Conservation (phyloP, 345 rosid genomes). For the Syzygium jambos region DNA sequence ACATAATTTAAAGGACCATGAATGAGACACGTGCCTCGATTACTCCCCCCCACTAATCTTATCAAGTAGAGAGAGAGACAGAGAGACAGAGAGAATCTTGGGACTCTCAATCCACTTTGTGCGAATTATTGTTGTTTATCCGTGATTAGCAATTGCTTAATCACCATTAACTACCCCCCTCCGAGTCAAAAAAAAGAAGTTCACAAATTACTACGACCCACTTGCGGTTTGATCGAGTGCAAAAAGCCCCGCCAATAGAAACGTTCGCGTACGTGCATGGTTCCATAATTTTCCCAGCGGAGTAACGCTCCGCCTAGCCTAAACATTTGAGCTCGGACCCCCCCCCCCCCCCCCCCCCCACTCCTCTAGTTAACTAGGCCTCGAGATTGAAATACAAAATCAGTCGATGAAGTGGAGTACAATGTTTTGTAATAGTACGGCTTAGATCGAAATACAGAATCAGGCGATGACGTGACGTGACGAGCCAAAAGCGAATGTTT, state of each 20-base stretch:
- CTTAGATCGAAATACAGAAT: background rate
- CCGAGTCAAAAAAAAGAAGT: background rate
- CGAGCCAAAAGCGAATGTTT: no score
- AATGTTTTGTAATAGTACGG: background rate
- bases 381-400: background rate
- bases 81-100: background rate
- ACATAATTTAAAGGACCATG: background rate
- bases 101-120: background rate
- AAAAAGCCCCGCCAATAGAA: background rate
- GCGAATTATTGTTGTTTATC: background rate
- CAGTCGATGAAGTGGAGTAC: background rate
- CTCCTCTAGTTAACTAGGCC: background rate
- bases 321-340: background rate
- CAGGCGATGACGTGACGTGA: background rate
- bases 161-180: background rate
- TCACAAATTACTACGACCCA: background rate
- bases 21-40: constrained; percentile 17
- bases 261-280: background rate
- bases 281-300: background rate
- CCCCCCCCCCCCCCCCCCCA: no score
- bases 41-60: background rate
- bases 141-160: background rate
- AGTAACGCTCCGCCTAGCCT: background rate
- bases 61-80: background rate
- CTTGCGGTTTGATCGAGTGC: background rate